These are phyloP conservation scores for Saprolegnia parasitica DNA, from an alignment of 352 stramenopile genomes.

Conservation along the genomic window DNA sequence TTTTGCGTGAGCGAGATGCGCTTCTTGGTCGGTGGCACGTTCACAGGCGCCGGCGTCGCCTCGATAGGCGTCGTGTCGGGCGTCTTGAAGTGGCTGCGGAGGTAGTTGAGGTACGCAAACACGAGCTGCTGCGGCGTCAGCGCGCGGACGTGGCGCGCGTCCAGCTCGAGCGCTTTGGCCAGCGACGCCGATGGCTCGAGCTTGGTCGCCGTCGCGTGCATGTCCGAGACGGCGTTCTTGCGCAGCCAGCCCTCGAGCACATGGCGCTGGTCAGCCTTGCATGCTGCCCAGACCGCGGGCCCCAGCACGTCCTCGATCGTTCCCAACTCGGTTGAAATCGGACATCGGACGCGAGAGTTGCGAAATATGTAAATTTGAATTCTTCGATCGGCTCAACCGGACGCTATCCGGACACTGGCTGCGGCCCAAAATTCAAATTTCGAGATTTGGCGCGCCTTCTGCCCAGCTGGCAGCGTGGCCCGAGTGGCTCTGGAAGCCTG, in stretches of 20 bases:
- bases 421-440: constrained; percentile 14
- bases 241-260: constrained; percentile 21
- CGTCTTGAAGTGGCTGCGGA: constrained; percentile 23
- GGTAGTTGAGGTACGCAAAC: constrained; percentile 24
- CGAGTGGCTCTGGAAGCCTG: too few relatives aligned
- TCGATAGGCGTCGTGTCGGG: constrained; percentile 1
- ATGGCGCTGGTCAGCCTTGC: not conserved
- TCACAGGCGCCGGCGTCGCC: not conserved
- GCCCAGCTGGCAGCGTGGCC: not conserved
- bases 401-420: constrained; percentile 11
- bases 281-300: constrained; percentile 24
- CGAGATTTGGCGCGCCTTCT: not conserved
- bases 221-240: not conserved
- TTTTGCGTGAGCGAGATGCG: not conserved
- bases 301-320: constrained; percentile 19
- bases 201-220: not conserved
- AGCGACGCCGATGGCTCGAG: not conserved
- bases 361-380: constrained; percentile 12
- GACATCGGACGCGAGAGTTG: not conserved
- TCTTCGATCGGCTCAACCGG: not conserved
- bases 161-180: not conserved
- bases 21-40: not conserved
- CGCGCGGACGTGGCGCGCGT: not conserved
- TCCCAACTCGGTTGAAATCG: not conserved
- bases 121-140: constrained; percentile 18